Conservation (phyloP, 2,329 filamentous ascomycete species). For the Biscogniauxia mediterranea region DNA sequence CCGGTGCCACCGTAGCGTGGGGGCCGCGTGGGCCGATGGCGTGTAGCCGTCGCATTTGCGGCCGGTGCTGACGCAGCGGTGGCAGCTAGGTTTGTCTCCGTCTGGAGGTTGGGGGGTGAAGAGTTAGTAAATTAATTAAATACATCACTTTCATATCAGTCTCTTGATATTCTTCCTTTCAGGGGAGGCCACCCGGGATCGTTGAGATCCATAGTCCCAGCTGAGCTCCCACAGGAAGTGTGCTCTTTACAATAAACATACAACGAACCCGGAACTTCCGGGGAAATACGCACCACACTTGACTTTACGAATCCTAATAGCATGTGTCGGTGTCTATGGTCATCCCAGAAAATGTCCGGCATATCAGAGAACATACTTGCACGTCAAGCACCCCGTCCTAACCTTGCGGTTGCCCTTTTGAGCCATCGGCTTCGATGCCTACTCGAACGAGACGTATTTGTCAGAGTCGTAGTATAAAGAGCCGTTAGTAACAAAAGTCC, state of each 20-base stretch:
- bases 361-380: slow-evolving; percentile 15
- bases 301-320: slow-evolving; percentile 26
- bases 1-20: slow-evolving; percentile 34
- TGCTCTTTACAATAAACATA: background rate
- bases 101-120: slow-evolving; percentile 1
- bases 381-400: slow-evolving; percentile 26
- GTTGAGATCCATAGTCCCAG: no score
- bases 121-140: background rate
- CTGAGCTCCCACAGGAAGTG: background rate
- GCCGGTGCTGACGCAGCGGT: slow-evolving; percentile 28
- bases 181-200: no score
- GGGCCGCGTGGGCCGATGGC: slow-evolving; percentile 5
- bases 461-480: background rate
- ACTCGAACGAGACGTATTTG: background rate
- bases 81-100: slow-evolving; percentile 27
- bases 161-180: no score
- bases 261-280: background rate
- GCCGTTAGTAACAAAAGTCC: slow-evolving; percentile 8
- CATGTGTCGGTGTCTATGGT: slow-evolving; percentile 7
- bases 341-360: background rate
- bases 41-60: slow-evolving; percentile 36
- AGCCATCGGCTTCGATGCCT: slow-evolving; percentile 16
- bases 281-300: slow-evolving; percentile 20
- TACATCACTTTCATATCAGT: no score
- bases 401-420: slow-evolving; percentile 29